Conservation (phyloP, 495 filamentous ascomycete genomes). For the Evernia prunastri region DNA sequence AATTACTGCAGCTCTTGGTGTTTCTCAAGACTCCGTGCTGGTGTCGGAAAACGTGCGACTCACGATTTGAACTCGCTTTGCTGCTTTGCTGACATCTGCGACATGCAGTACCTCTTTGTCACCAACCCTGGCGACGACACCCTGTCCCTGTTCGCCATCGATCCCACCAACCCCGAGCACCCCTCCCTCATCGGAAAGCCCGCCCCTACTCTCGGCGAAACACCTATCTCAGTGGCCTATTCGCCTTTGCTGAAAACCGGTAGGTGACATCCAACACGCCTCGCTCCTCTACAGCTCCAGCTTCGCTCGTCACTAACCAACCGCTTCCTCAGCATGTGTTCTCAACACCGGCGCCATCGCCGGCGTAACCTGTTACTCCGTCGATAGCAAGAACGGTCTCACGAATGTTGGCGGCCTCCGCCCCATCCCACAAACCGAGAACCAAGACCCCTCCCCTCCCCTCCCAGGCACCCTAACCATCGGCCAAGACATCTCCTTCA, state of each 20-base stretch:
- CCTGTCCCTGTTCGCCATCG: constrained; percentile 30
- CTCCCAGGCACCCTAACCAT: constrained; percentile 25
- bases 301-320: not conserved
- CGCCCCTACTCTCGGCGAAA: constrained; percentile 27
- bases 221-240: constrained; percentile 32
- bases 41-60: too few species aligned
- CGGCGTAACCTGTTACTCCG: constrained; percentile 30
- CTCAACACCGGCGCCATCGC: constrained; percentile 27
- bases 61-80: too few species aligned
- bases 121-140: constrained; percentile 33
- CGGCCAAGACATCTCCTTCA: constrained; percentile 30
- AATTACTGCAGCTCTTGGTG: too few species aligned
- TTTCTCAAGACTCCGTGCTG: too few species aligned
- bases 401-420: constrained; percentile 21
- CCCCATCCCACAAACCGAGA: constrained; percentile 26
- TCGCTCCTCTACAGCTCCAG: too few species aligned
- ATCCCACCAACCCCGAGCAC: constrained; percentile 24
- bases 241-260: constrained; percentile 20
- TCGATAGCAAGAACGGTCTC: constrained; percentile 20
- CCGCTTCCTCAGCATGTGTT: constrained; percentile 24
- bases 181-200: constrained; percentile 27
- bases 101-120: constrained; percentile 27
- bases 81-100: too few species aligned
- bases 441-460: constrained; percentile 20
- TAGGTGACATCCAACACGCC: not conserved